Evolutionary conservation across 2,329 filamentous ascomycete species (phyloP), one percentile per base, ranked within the genome.

Genomic region (Colletotrichum truncatum): DNA sequence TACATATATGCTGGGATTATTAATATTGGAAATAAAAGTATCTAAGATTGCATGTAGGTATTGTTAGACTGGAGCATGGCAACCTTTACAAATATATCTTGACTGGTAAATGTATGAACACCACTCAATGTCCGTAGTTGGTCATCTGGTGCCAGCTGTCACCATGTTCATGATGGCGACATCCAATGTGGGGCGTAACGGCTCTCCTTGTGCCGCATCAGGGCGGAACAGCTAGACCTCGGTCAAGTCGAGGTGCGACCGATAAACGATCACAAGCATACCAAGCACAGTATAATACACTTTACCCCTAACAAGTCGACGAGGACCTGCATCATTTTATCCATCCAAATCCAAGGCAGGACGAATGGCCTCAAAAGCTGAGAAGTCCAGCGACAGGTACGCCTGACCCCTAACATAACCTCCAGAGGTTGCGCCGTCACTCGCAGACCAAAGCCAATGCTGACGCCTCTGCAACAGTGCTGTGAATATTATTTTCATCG

Each of bases 401-500:
- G 39, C 7, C n/a, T 48, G 23, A 3, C 34, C 16, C 18, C 16
- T 34, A n/a, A n/a, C n/a, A n/a, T 28, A 6, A 21, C n/a, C n/a
- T n/a, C 12, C 28, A n/a, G 14, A 30, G 36, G 36, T 26, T 12
- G 5, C 4, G 32, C 26, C 28, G 8, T n/a, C 23, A 12, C 16
- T n/a, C 14, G 23, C 21, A 36, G 30, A 25, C 23, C 9, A 8
- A 25, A 12, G 23, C 11, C 26, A 21, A 28, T 9, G 14, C 46
- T 49, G 28, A 49, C 26, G 28, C 14, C 10, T 21, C n/a, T n/a
- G 21, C 4, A 9, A 38, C 65, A 84, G 80, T 68, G 77, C 82
- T n/a, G 78, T 84, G 25, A 83, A 89, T 68, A 80, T 91, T 60
- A 83, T 92, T 61, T 89, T 92, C 69, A 85, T 92, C 64, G 90